Conservation (phyloP, 1,284 basidiomycete genomes). For the Stygiomarasmius scandens region DNA sequence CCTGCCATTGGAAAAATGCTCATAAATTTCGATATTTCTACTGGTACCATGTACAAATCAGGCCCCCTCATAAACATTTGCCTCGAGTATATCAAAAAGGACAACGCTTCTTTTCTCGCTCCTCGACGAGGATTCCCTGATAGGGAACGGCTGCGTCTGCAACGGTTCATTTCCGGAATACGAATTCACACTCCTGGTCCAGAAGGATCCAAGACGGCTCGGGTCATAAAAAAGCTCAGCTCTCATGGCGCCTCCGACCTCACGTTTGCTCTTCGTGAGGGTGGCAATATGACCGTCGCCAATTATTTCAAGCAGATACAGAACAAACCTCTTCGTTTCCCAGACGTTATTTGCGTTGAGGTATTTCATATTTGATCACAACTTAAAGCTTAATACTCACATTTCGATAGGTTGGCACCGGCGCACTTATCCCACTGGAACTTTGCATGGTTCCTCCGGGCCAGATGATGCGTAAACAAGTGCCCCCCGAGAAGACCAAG, state of each 20-base stretch:
- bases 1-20: conserved; percentile 69
- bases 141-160: conserved; percentile 47
- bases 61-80: conserved; percentile 53
- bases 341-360: conserved; percentile 54
- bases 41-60: conserved; percentile 72
- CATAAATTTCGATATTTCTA: conserved; percentile 79
- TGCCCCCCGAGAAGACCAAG: conserved; percentile 57
- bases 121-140: conserved; percentile 42
- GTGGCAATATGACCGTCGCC: conserved; percentile 47
- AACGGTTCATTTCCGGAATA: conserved; percentile 53
- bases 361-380: too few relatives aligned
- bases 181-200: conserved; percentile 25
- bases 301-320: conserved; percentile 47
- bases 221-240: conserved; percentile 49
- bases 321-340: conserved; percentile 44
- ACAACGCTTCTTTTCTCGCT: conserved; percentile 34
- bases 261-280: conserved; percentile 47
- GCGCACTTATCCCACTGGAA: conserved; percentile 59
- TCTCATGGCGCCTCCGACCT: conserved; percentile 41
- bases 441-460: conserved; percentile 53
- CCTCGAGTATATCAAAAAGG: conserved; percentile 52
- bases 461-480: conserved; percentile 54
- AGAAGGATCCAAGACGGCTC: conserved; percentile 26
- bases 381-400: neutral
- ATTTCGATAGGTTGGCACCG: conserved; percentile 44